phyloP scores from a whole-genome alignment of 306 rosid species.

The Vachellia pachyceras region DNA sequence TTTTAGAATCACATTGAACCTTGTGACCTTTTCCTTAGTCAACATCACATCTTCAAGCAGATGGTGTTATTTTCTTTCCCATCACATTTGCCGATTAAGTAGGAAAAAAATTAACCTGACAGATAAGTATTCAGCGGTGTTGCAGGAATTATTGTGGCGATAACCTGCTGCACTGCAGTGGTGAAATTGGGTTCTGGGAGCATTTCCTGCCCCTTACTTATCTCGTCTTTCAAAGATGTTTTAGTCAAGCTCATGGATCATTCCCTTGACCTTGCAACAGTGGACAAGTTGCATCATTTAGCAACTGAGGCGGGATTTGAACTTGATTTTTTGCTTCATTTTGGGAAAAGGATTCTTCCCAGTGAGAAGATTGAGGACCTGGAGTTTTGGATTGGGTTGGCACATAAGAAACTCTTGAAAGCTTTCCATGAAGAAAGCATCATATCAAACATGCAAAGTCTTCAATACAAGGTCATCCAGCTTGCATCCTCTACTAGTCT shows the following conservation, averaged over 20 bases:
- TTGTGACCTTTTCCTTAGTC: constrained; percentile 15
- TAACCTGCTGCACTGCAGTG: constrained; percentile 73
- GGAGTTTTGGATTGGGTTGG: constrained; percentile 78
- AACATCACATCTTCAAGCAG: constrained; percentile 14
- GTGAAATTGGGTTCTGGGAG: constrained; percentile 54
- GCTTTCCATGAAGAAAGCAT: constrained; percentile 54
- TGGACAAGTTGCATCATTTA: constrained; percentile 66
- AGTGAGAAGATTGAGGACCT: constrained; percentile 64
- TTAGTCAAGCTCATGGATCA: constrained; percentile 65
- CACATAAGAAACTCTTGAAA: constrained; percentile 57
- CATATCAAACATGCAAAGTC: constrained; percentile 43
- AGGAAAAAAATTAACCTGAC: constrained; percentile 48
- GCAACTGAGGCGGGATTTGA: constrained; percentile 76
- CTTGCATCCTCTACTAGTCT: constrained; percentile 36
- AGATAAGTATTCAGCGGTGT: constrained; percentile 66
- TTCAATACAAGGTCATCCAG: constrained; percentile 53
- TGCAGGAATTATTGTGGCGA: constrained; percentile 76
- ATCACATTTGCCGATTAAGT: constrained; percentile 22
- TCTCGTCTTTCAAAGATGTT: constrained; percentile 46
- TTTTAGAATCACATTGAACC: constrained; percentile 30
- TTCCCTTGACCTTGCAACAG: constrained; percentile 56
- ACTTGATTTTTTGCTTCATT: constrained; percentile 58
- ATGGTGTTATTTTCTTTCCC: constrained; percentile 18
- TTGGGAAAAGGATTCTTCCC: constrained; percentile 63
- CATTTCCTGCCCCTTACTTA: constrained; percentile 38